phyloP scores from a whole-genome alignment of 306 rosid species.

The Canavalia ensiformis region DNA sequence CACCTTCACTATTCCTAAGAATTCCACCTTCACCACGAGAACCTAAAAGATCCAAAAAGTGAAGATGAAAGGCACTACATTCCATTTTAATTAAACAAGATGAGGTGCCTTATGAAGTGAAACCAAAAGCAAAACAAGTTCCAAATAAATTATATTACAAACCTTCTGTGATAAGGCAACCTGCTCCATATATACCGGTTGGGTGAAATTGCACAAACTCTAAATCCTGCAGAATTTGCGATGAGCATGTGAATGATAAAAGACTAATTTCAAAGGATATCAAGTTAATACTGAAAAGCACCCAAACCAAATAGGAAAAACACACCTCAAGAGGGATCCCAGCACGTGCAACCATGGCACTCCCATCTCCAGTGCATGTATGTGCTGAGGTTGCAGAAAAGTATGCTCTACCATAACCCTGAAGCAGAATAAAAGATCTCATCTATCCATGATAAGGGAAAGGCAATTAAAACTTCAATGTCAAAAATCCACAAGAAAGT shows the following conservation, averaged over 20 bases:
- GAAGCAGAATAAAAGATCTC: conserved; percentile 41
- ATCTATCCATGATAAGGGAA: conserved; percentile 19
- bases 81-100: conserved; percentile 9
- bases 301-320: no score
- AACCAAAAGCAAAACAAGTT: conserved; percentile 36
- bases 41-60: conserved; percentile 58
- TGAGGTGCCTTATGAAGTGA: conserved; percentile 15
- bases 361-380: conserved; percentile 97
- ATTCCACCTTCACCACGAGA: conserved; percentile 97
- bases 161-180: conserved; percentile 95
- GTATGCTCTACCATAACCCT: conserved; percentile 97
- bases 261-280: conserved; percentile 1
- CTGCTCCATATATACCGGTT: conserved; percentile 94
- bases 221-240: conserved; percentile 64
- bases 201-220: conserved; percentile 97
- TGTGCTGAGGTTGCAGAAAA: conserved; percentile 96
- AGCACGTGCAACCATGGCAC: conserved; percentile 92
- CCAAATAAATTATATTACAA: conserved; percentile 33
- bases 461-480: conserved; percentile 12
- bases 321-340: conserved; percentile 84
- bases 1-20: conserved; percentile 92
- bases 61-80: conserved; percentile 36
- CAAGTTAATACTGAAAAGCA: conserved; percentile 23
- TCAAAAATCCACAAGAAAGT: conserved; percentile 27
- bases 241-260: conserved; percentile 23